phyloP scores from a whole-genome alignment of 805 yeast species.

The Kazachstania bromeliacearum region DNA sequence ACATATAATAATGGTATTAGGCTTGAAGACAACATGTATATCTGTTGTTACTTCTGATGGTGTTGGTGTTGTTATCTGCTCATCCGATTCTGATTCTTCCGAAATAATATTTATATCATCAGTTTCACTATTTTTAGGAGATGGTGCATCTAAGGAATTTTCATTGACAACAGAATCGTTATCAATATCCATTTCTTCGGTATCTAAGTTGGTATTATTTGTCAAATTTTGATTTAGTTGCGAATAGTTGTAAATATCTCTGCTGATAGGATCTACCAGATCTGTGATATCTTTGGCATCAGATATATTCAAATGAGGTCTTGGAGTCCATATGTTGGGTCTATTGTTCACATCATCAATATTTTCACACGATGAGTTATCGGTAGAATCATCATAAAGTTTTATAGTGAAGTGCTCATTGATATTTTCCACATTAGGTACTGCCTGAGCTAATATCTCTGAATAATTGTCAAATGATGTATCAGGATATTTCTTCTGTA shows the following conservation, averaged over 20 bases:
- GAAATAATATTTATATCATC: no score
- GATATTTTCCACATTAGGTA: conserved; percentile 7
- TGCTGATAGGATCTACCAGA: conserved; percentile 10
- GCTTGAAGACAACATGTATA: not conserved
- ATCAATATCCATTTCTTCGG: conserved; percentile 1
- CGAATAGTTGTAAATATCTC: conserved; percentile 21
- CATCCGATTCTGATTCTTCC: not conserved
- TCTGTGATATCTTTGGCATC: conserved; percentile 13
- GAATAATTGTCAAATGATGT: conserved; percentile 17
- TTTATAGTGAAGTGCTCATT: conserved; percentile 8
- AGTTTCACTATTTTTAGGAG: no score
- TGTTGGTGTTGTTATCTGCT: no score
- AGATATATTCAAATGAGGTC: conserved; percentile 10
- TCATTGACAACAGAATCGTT: not conserved
- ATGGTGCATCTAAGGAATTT: not conserved
- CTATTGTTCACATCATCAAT: not conserved
- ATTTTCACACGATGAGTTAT: no score
- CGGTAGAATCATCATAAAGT: not conserved
- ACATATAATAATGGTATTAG: conserved; percentile 42
- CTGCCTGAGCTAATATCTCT: conserved; percentile 12
- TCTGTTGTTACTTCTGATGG: not conserved
- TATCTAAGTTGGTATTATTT: not conserved
- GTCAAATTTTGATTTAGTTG: not conserved
- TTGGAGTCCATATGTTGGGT: conserved; percentile 20
- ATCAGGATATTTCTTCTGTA: conserved; percentile 17